Evolutionary conservation across 2,329 filamentous ascomycete genomes (phyloP).

Genomic region (Leptosphaerulina australis): DNA sequence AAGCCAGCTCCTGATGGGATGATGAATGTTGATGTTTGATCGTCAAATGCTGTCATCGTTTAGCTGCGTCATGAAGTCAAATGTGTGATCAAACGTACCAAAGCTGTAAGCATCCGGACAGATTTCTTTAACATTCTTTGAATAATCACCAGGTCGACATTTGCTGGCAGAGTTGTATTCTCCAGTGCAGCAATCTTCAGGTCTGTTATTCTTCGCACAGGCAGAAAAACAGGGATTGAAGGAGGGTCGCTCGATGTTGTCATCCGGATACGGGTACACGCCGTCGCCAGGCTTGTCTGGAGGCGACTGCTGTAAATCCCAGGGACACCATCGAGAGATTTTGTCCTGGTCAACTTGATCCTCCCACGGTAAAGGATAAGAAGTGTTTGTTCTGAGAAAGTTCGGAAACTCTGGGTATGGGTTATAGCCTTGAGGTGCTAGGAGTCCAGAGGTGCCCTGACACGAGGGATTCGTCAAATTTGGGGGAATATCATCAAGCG

Average conservation of each 20-base stretch:
- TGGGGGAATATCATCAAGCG: constrained; percentile 68
- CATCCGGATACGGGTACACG: constrained; percentile 80
- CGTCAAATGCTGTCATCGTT: constrained; percentile 57
- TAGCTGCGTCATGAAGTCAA: constrained; percentile 18
- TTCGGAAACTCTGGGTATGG: constrained; percentile 58
- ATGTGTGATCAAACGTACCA: constrained; percentile 62
- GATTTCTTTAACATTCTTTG: constrained; percentile 70
- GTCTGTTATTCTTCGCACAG: constrained; percentile 70
- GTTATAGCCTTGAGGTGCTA: constrained; percentile 54
- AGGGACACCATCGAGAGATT: constrained; percentile 77
- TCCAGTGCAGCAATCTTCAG: constrained; percentile 77
- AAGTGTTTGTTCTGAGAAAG: constrained; percentile 66
- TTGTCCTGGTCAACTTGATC: constrained; percentile 60
- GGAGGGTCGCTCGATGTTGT: constrained; percentile 69
- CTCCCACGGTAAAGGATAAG: constrained; percentile 73
- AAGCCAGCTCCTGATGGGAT: constrained; percentile 72
- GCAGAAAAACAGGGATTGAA: constrained; percentile 82
- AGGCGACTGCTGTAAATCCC: constrained; percentile 72
- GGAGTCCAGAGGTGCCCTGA: constrained; percentile 71
- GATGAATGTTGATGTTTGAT: constrained; percentile 63
- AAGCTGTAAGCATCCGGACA: constrained; percentile 88
- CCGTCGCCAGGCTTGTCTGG: constrained; percentile 75
- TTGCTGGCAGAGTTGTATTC: constrained; percentile 66
- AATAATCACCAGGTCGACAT: constrained; percentile 73
- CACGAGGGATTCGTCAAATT: constrained; percentile 79